Evolutionary conservation across 2,329 filamentous ascomycete genomes (phyloP).

Genomic region (Colletotrichum cuscutae): DNA sequence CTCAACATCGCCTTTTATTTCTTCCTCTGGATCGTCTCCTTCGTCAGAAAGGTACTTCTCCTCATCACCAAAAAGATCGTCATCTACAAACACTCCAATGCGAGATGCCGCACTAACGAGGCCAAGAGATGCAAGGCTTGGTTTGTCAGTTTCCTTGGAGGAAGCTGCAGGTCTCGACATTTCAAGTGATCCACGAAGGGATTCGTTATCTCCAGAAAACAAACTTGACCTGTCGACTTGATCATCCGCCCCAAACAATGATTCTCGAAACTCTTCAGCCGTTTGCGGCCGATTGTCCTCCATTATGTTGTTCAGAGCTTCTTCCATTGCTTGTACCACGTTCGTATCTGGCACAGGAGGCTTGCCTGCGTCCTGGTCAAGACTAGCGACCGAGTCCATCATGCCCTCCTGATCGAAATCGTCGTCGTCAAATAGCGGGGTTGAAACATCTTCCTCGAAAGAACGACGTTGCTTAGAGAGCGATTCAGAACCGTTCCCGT

Average conservation of each 20-base stretch:
- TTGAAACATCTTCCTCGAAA: conserved; percentile 68
- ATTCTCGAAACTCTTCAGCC: conserved; percentile 72
- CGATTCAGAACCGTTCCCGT: conserved; percentile 51
- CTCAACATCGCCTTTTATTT: conserved; percentile 67
- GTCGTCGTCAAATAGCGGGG: conserved; percentile 83
- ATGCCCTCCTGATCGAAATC: conserved; percentile 78
- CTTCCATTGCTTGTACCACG: conserved; percentile 92
- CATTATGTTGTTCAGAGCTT: conserved; percentile 91
- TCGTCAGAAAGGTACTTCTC: conserved; percentile 88
- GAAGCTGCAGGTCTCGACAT: conserved; percentile 43
- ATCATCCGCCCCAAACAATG: conserved; percentile 71
- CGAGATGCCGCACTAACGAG: conserved; percentile 88
- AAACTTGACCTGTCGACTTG: conserved; percentile 54
- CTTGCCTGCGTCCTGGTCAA: conserved; percentile 76
- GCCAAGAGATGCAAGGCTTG: conserved; percentile 90
- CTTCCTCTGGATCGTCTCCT: conserved; percentile 75
- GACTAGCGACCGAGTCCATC: conserved; percentile 78
- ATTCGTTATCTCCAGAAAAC: conserved; percentile 68
- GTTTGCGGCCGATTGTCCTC: conserved; percentile 73
- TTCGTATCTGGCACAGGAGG: conserved; percentile 73
- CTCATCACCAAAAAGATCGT: conserved; percentile 93
- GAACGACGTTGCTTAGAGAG: conserved; percentile 68
- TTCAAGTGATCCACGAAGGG: conserved; percentile 72
- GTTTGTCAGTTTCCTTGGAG: conserved; percentile 70
- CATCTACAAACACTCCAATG: conserved; percentile 91